Evolutionary conservation across 108 stramenopile genomes (phyloP).

Genomic region (Nannochloropsis gaditana): DNA sequence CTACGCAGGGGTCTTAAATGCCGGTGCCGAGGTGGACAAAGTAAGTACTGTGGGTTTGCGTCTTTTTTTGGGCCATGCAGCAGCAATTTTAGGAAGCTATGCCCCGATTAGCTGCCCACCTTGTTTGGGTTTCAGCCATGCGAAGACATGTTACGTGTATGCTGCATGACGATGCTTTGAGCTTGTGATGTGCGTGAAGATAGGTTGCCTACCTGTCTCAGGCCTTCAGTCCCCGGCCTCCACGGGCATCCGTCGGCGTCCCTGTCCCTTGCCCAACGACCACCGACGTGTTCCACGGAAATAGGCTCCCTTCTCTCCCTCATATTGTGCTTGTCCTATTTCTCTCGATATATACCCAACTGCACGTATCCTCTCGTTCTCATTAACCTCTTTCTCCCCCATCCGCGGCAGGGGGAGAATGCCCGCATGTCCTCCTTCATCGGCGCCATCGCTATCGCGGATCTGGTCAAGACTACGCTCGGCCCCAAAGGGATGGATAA

Average conservation of each 20-base stretch:
- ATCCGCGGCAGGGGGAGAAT: slow-evolving; percentile 81
- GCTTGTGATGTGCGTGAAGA: too few species aligned
- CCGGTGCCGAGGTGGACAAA: slow-evolving; percentile 1
- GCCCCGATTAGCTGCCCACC: too few species aligned
- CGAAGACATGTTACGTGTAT: too few species aligned
- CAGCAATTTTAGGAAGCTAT: too few species aligned
- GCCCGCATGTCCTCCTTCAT: slow-evolving; percentile 95
- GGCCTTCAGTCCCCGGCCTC: background rate
- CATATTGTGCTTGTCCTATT: background rate
- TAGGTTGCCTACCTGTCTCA: background rate
- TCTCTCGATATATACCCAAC: background rate
- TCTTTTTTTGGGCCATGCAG: too few species aligned
- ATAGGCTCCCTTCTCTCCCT: background rate
- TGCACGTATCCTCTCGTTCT: background rate
- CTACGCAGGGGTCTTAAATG: slow-evolving; percentile 13
- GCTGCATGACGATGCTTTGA: too few species aligned
- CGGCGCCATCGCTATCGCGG: slow-evolving; percentile 98
- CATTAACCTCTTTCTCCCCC: background rate
- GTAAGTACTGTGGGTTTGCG: background rate
- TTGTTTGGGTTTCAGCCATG: background rate
- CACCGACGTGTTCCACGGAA: slow-evolving; percentile 72
- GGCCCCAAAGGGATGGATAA: slow-evolving; percentile 99
- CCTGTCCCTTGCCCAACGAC: slow-evolving; percentile 79
- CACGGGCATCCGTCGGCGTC: too few species aligned
- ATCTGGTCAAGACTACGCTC: slow-evolving; percentile 97